These are phyloP conservation scores for Neckera pumila DNA, from an alignment of 225 moss, liverwort and hornwort genomes.

Conservation along the genomic window DNA sequence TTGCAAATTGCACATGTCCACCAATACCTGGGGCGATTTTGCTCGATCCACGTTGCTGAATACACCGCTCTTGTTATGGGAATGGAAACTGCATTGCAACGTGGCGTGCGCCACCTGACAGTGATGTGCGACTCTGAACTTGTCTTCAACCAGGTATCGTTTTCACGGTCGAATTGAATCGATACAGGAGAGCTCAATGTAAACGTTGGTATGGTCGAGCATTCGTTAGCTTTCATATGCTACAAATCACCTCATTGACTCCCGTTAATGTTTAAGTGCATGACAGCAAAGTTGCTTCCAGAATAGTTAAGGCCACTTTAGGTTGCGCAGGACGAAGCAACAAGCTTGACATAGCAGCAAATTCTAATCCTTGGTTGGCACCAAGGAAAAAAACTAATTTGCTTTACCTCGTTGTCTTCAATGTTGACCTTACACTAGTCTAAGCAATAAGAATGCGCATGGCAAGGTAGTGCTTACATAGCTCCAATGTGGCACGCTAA, in stretches of 20 bases:
- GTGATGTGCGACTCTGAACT: slow-evolving; percentile 43
- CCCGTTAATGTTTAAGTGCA: not conserved
- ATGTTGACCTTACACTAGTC: not conserved
- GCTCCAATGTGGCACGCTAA: not conserved
- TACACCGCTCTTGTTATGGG: slow-evolving; percentile 45
- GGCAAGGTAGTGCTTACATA: not conserved
- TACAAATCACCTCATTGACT: not conserved
- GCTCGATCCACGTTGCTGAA: slow-evolving; percentile 36
- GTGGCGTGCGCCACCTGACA: slow-evolving; percentile 29
- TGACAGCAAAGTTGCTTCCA: not conserved
- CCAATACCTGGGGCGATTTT: slow-evolving; percentile 34
- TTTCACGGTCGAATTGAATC: not conserved
- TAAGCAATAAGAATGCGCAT: not conserved
- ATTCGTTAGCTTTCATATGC: not conserved
- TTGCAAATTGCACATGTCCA: slow-evolving; percentile 30
- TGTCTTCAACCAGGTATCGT: slow-evolving; percentile 41
- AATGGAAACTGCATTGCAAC: slow-evolving; percentile 33
- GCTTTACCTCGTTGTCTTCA: not conserved
- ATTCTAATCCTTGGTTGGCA: not conserved
- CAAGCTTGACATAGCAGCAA: not conserved
- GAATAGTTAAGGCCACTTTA: not conserved
- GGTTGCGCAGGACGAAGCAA: not conserved
- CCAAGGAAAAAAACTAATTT: not conserved
- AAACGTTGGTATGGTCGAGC: not conserved
- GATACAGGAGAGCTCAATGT: not conserved